These are phyloP conservation scores for Epichloe glyceriae DNA, from an alignment of 2,329 filamentous ascomycete genomes.

Conservation along the genomic window DNA sequence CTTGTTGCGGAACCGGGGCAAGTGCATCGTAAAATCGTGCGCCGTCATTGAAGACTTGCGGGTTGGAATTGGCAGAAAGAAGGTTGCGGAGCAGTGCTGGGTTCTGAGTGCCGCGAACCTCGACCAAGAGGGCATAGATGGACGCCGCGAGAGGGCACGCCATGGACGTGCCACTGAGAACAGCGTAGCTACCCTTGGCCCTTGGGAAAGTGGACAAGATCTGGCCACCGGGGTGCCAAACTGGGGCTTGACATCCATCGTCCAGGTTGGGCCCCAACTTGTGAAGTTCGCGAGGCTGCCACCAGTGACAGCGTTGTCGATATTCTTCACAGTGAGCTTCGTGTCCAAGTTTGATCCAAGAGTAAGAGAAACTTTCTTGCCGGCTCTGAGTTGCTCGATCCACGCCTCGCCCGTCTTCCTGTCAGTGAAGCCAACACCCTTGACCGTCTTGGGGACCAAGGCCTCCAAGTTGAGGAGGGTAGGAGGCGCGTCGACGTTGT, in stretches of 20 bases:
- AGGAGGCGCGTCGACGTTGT: slow-evolving; percentile 24
- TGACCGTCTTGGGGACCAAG: no score
- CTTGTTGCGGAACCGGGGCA: slow-evolving; percentile 42
- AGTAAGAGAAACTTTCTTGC: slow-evolving; percentile 24
- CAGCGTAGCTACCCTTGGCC: slow-evolving; percentile 22
- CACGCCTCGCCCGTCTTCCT: slow-evolving; percentile 18
- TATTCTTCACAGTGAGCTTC: neutral
- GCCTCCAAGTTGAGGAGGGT: no score
- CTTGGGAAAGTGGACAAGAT: slow-evolving; percentile 34
- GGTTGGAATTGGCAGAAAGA: slow-evolving; percentile 27
- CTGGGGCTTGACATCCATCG: slow-evolving; percentile 27
- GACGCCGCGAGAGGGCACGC: slow-evolving; percentile 29
- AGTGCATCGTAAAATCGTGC: slow-evolving; percentile 18
- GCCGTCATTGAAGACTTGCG: slow-evolving; percentile 29
- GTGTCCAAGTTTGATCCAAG: slow-evolving; percentile 19
- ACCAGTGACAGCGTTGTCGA: neutral
- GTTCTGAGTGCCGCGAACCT: slow-evolving; percentile 29
- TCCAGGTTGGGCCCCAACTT: slow-evolving; percentile 30
- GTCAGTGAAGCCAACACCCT: no score
- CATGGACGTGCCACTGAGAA: slow-evolving; percentile 35
- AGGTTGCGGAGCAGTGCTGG: slow-evolving; percentile 29
- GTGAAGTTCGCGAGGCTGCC: slow-evolving; percentile 5
- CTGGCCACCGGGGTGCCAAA: slow-evolving; percentile 25
- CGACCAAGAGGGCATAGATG: slow-evolving; percentile 24
- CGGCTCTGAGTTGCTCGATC: slow-evolving; percentile 24